These are phyloP conservation scores for Claviceps arundinis DNA, from an alignment of 2,329 filamentous ascomycete genomes.

Conservation along the genomic window DNA sequence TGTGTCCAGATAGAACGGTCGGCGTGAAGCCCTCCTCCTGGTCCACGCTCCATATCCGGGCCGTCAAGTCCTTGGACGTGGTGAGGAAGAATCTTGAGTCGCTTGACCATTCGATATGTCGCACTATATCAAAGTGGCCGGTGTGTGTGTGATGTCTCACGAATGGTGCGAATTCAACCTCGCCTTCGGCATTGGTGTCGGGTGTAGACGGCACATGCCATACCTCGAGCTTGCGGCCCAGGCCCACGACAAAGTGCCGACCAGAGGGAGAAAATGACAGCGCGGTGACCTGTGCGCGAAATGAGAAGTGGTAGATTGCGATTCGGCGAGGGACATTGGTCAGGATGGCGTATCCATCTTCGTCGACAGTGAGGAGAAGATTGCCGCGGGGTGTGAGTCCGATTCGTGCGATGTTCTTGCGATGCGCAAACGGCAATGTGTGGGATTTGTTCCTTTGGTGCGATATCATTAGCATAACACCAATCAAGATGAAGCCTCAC, in stretches of 20 bases:
- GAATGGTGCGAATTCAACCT: slow-evolving; percentile 90
- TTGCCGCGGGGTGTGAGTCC: slow-evolving; percentile 85
- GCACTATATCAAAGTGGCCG: slow-evolving; percentile 78
- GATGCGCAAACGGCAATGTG: slow-evolving; percentile 80
- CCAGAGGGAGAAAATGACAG: slow-evolving; percentile 87
- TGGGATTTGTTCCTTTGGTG: slow-evolving; percentile 64
- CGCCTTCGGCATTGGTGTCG: slow-evolving; percentile 62
- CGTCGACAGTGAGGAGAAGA: slow-evolving; percentile 82
- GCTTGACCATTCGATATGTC: slow-evolving; percentile 84
- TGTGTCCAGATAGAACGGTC: slow-evolving; percentile 81
- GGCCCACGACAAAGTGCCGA: slow-evolving; percentile 75
- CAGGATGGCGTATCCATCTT: slow-evolving; percentile 85
- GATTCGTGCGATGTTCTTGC: slow-evolving; percentile 81
- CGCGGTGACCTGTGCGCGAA: slow-evolving; percentile 68
- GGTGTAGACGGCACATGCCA: slow-evolving; percentile 93
- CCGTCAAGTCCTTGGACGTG: slow-evolving; percentile 81
- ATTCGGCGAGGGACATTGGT: slow-evolving; percentile 81
- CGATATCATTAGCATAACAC: not conserved
- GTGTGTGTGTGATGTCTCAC: slow-evolving; percentile 74
- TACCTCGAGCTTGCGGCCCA: slow-evolving; percentile 80
- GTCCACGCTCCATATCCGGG: slow-evolving; percentile 87
- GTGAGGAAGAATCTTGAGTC: slow-evolving; percentile 94
- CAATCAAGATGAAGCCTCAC: no score
- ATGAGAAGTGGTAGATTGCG: slow-evolving; percentile 89
- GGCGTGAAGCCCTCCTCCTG: slow-evolving; percentile 78